Evolutionary conservation across 2,329 filamentous ascomycete species (phyloP).

Genomic region (Ramularia collo-cygni): DNA sequence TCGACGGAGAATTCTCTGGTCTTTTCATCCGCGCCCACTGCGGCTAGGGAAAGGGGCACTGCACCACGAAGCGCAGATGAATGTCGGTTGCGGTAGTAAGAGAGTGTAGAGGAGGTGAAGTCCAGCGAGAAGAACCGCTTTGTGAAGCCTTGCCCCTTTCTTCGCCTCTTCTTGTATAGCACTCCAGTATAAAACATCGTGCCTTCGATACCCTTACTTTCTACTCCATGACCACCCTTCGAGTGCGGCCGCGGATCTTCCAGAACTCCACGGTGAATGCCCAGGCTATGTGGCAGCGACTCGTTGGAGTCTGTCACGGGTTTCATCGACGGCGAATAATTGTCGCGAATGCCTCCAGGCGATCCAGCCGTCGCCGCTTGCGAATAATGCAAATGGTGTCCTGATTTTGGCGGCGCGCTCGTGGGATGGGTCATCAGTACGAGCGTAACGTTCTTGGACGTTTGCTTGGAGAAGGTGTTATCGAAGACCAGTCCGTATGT

Average conservation of each 20-base stretch:
- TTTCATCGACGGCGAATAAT: slow-evolving; percentile 35
- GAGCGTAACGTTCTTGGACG: slow-evolving; percentile 90
- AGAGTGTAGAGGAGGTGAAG: slow-evolving; percentile 86
- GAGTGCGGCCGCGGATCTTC: slow-evolving; percentile 37
- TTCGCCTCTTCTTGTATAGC: slow-evolving; percentile 81
- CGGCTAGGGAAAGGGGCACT: slow-evolving; percentile 84
- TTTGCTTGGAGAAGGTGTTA: slow-evolving; percentile 96
- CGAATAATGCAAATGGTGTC: slow-evolving; percentile 58
- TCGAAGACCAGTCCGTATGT: slow-evolving; percentile 97
- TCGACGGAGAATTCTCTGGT: slow-evolving; percentile 91
- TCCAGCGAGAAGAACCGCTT: slow-evolving; percentile 93
- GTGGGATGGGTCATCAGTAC: slow-evolving; percentile 92
- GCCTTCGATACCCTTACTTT: slow-evolving; percentile 26
- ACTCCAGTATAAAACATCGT: slow-evolving; percentile 71
- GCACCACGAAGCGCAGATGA: slow-evolving; percentile 87
- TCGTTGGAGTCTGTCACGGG: slow-evolving; percentile 45
- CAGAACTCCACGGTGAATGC: slow-evolving; percentile 21
- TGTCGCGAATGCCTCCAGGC: slow-evolving; percentile 30
- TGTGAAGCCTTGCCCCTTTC: slow-evolving; percentile 89
- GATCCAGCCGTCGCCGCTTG: slow-evolving; percentile 45
- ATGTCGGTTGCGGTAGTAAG: slow-evolving; percentile 92
- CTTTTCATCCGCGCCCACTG: slow-evolving; percentile 81
- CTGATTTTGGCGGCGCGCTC: slow-evolving; percentile 66
- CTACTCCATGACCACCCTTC: slow-evolving; percentile 25
- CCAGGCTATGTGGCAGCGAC: slow-evolving; percentile 38